Conservation (phyloP, 2,329 filamentous ascomycete species). For the Pseudocercospora cruenta region DNA sequence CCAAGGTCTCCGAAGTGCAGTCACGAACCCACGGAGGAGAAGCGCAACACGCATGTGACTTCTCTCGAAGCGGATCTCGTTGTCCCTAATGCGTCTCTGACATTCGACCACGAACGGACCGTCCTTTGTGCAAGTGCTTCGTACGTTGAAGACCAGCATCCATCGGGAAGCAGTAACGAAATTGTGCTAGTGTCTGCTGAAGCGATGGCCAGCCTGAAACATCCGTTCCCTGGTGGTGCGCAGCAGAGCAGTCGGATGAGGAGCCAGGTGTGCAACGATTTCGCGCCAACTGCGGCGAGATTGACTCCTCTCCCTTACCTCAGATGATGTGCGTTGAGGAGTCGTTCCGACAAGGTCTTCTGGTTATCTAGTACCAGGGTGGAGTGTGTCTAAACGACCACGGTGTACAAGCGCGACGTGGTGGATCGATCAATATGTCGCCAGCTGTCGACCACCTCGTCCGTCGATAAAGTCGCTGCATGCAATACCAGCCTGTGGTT, state of each 20-base stretch:
- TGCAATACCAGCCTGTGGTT: no score
- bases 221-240: neutral
- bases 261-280: neutral
- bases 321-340: neutral
- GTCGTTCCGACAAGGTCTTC: neutral
- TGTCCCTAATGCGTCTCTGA: neutral
- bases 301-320: neutral
- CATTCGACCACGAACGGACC: neutral
- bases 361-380: neutral
- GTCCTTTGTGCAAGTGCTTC: neutral
- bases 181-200: neutral
- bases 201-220: neutral
- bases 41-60: neutral
- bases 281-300: neutral
- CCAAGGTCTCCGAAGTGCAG: neutral
- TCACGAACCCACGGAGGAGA: neutral
- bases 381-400: neutral
- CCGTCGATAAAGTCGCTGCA: no score
- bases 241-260: neutral
- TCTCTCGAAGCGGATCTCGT: neutral
- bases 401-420: neutral
- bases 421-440: no score
- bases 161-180: neutral
- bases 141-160: neutral
- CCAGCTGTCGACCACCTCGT: no score